These are phyloP conservation scores for Leccinum disarticulatum DNA, from an alignment of 768 basidiomycete genomes.

Conservation along the genomic window DNA sequence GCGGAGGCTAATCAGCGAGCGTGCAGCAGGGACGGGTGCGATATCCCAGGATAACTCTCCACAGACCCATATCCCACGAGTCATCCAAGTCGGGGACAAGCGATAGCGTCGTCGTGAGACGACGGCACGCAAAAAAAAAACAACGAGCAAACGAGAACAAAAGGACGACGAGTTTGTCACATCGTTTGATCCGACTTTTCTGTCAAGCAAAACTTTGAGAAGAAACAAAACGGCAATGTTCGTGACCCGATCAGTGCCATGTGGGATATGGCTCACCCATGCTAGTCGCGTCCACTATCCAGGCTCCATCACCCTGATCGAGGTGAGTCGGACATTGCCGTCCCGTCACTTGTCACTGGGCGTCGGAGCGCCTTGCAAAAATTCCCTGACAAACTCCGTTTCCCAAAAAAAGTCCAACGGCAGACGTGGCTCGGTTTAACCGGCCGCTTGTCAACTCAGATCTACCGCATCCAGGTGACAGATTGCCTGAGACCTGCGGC, in stretches of 20 bases:
- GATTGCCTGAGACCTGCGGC: background rate
- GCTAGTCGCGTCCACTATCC: background rate
- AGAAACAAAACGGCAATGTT: background rate
- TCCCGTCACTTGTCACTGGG: background rate
- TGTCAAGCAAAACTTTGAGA: background rate
- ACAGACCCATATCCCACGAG: background rate
- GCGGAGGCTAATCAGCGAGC: background rate
- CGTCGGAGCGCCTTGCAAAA: background rate
- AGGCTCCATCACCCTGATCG: background rate
- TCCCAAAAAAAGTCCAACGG: background rate
- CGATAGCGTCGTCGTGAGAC: background rate
- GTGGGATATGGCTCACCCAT: background rate
- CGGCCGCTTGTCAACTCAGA: background rate
- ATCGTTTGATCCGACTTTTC: conserved; percentile 2
- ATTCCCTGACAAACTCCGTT: background rate
- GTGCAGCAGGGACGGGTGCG: background rate
- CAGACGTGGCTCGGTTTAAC: background rate
- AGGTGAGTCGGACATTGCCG: background rate
- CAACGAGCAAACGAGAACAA: background rate
- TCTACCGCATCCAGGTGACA: background rate
- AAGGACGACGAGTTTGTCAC: background rate
- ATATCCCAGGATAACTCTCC: background rate
- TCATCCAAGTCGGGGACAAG: too few species aligned
- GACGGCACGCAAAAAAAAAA: background rate
- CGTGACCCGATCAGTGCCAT: background rate